Percentiles rank a stretch among this genome's conserved stretches.
These are phyloP conservation scores for Phytopythium aichiense DNA, from an alignment of 352 stramenopile genomes.

Conservation along the genomic window DNA sequence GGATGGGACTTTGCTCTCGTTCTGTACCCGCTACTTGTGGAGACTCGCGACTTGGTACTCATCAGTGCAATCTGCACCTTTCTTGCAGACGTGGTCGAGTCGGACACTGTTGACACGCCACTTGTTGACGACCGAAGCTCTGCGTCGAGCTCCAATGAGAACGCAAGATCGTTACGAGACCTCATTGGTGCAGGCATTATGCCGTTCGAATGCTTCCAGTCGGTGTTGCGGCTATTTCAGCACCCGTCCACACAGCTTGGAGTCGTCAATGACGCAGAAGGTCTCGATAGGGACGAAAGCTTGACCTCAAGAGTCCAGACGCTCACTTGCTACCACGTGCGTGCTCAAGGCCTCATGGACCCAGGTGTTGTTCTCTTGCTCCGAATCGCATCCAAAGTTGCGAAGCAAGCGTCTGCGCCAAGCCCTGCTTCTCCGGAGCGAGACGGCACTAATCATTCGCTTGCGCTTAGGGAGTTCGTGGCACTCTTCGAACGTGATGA, in stretches of 20 bases:
- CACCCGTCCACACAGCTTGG: conserved; percentile 4
- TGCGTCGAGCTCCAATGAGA: conserved; percentile 8
- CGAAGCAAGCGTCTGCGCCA: conserved; percentile 15
- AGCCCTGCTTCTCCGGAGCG: background rate
- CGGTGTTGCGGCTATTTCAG: conserved; percentile 49
- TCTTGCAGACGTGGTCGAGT: conserved; percentile 61
- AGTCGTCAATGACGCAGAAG: conserved; percentile 6
- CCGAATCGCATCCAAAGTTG: conserved; percentile 50
- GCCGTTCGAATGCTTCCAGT: conserved; percentile 18
- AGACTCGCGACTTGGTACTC: conserved; percentile 29
- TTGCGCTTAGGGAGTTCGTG: conserved; percentile 38
- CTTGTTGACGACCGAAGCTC: conserved; percentile 16
- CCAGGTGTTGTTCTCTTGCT: conserved; percentile 60
- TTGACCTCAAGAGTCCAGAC: conserved; percentile 36
- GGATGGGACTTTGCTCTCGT: conserved; percentile 47
- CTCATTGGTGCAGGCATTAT: conserved; percentile 45
- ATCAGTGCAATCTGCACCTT: conserved; percentile 58
- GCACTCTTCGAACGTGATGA: conserved; percentile 31
- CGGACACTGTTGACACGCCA: conserved; percentile 35
- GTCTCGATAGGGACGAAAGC: background rate
- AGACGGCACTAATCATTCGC: background rate
- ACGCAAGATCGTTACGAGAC: conserved; percentile 41
- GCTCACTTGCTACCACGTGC: conserved; percentile 63
- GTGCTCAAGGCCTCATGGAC: conserved; percentile 61
- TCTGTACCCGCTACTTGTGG: conserved; percentile 39